phyloP scores from a whole-genome alignment of 495 filamentous ascomycete species.

The Lepraria neglecta region DNA sequence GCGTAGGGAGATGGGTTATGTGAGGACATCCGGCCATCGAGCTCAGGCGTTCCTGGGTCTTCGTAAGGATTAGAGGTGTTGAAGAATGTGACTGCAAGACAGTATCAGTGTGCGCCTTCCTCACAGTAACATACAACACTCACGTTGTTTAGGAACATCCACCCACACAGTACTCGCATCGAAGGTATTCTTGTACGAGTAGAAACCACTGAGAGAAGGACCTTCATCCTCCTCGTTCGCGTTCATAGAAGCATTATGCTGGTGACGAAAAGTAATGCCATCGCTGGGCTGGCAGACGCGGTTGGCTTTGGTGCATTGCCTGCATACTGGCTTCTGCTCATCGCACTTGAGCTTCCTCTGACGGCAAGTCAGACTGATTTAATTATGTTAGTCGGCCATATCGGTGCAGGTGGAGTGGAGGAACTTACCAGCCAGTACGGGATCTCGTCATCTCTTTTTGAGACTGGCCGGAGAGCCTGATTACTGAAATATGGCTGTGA shows the following conservation, averaged over 20 bases:
- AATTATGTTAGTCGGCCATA: conserved; percentile 8
- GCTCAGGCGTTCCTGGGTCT: conserved; percentile 40
- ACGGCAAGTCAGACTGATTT: conserved; percentile 52
- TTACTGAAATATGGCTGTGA: background rate
- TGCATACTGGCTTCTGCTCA: conserved; percentile 52
- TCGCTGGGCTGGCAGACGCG: conserved; percentile 57
- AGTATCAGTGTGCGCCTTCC: conserved; percentile 12
- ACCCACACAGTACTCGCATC: conserved; percentile 56
- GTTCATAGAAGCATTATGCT: conserved; percentile 70
- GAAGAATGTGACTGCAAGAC: conserved; percentile 53
- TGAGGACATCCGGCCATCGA: conserved; percentile 33
- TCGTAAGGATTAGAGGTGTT: conserved; percentile 58
- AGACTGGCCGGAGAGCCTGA: background rate
- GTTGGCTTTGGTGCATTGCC: conserved; percentile 54
- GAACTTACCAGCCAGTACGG: conserved; percentile 28
- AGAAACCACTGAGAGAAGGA: conserved; percentile 53
- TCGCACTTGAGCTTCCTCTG: conserved; percentile 60
- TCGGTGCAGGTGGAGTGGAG: background rate
- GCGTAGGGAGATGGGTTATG: conserved; percentile 28
- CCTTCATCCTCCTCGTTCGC: conserved; percentile 38
- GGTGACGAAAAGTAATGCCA: conserved; percentile 61
- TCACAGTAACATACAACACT: background rate
- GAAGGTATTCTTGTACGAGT: conserved; percentile 65
- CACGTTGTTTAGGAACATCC: conserved; percentile 54
- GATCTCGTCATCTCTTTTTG: conserved; percentile 20